Conservation (phyloP, 148 eudicot genomes). For the Dianthus caryophyllus region DNA sequence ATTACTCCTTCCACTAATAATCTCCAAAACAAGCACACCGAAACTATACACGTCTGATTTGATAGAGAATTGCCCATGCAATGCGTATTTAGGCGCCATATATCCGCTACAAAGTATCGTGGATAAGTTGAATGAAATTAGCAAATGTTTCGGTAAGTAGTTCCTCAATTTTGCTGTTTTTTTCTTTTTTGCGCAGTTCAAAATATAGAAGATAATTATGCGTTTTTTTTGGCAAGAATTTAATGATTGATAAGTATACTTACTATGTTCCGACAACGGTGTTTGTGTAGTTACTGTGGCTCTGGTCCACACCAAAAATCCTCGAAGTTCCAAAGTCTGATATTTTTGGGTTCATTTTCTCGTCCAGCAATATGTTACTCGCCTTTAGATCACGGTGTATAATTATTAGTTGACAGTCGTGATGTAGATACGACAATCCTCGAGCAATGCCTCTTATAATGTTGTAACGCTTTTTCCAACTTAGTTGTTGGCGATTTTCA, state of each 20-base stretch:
- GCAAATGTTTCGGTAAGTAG: too few relatives aligned
- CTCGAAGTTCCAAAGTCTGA: conserved; percentile 30
- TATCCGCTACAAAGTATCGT: not conserved
- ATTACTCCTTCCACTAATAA: conserved; percentile 28
- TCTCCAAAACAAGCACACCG: conserved; percentile 34
- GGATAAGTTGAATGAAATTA: too few relatives aligned
- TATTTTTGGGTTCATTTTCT: conserved; percentile 22
- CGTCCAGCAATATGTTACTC: conserved; percentile 16
- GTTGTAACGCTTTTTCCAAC: conserved; percentile 21
- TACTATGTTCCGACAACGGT: conserved; percentile 21
- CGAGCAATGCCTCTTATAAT: conserved; percentile 29
- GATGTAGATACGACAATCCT: conserved; percentile 29
- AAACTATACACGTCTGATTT: conserved; percentile 31
- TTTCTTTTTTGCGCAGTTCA: too few relatives aligned
- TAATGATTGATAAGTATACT: conserved; percentile 3
- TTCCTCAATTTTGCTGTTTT: too few relatives aligned
- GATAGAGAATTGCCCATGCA: conserved; percentile 23
- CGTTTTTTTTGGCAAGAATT: too few relatives aligned
- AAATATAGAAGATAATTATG: too few relatives aligned
- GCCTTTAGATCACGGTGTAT: conserved; percentile 29
- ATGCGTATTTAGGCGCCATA: not conserved
- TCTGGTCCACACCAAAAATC: conserved; percentile 27
- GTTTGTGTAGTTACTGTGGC: conserved; percentile 19
- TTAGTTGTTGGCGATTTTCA: conserved; percentile 1
- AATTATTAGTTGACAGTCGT: conserved; percentile 22